Evolutionary conservation across 106 monocot species (phyloP).

Genomic region (Agapanthus africanus): DNA sequence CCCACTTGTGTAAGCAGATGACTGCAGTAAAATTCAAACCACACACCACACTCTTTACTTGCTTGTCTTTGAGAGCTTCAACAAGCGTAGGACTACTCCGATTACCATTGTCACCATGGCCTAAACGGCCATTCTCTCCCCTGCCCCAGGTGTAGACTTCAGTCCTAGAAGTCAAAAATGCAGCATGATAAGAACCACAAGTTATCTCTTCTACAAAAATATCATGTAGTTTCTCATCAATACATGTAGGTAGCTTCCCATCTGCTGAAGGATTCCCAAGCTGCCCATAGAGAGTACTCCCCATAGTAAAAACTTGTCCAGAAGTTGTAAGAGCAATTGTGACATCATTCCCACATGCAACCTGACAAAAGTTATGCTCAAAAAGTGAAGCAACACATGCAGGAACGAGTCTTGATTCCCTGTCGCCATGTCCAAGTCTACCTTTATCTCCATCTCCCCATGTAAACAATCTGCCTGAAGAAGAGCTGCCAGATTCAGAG

Average conservation of each 20-base stretch:
- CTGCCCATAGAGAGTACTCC: constrained; percentile 34
- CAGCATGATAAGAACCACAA: constrained; percentile 43
- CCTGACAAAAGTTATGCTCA: constrained; percentile 34
- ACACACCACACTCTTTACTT: constrained; percentile 45
- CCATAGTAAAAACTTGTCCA: constrained; percentile 40
- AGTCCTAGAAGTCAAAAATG: constrained; percentile 40
- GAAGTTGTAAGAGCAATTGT: constrained; percentile 34
- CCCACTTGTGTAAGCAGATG: constrained; percentile 45
- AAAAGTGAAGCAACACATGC: constrained; percentile 31
- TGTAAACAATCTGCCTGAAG: constrained; percentile 30
- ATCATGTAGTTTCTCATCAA: constrained; percentile 22
- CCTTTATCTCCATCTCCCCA: constrained; percentile 59
- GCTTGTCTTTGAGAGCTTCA: constrained; percentile 37
- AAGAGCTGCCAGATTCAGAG: constrained; percentile 14
- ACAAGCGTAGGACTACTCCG: constrained; percentile 32
- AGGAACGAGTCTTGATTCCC: constrained; percentile 24
- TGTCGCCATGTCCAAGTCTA: constrained; percentile 42
- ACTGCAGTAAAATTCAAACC: constrained; percentile 45
- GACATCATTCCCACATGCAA: constrained; percentile 40
- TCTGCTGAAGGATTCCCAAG: constrained; percentile 34
- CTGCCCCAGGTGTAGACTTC: constrained; percentile 49
- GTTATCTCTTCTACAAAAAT: constrained; percentile 31
- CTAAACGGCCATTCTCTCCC: constrained; percentile 40
- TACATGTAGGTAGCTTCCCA: constrained; percentile 28
- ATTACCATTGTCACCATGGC: constrained; percentile 39